These are phyloP conservation scores for Calonectria crousiana DNA, from an alignment of 2,329 filamentous ascomycete species.

Conservation along the genomic window DNA sequence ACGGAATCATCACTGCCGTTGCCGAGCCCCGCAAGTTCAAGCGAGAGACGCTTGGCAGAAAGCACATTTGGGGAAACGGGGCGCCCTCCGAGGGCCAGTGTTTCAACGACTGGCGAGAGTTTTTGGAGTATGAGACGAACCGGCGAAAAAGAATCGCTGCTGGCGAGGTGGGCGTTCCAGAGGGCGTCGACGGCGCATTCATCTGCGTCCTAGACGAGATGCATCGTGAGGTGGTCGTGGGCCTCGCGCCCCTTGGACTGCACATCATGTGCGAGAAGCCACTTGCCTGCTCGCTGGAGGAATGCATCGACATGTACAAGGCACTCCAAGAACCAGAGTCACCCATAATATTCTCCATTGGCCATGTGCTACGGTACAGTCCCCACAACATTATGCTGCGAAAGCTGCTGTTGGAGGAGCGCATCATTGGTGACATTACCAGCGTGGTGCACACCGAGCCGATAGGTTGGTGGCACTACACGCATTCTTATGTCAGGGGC, in stretches of 20 bases:
- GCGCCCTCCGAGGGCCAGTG: conserved; percentile 70
- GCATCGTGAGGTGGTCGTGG: conserved; percentile 84
- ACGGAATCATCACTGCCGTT: conserved; percentile 79
- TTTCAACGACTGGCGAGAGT: conserved; percentile 81
- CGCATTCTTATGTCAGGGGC: conserved; percentile 89
- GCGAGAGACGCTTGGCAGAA: conserved; percentile 75
- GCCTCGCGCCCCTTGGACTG: conserved; percentile 75
- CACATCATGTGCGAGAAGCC: conserved; percentile 98
- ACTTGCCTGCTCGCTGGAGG: conserved; percentile 80
- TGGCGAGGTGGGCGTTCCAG: conserved; percentile 59
- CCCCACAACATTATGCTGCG: conserved; percentile 91
- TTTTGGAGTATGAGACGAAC: conserved; percentile 76
- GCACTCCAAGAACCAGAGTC: conserved; percentile 58
- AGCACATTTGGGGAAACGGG: conserved; percentile 76
- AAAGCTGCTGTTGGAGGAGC: conserved; percentile 79
- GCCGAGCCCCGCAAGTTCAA: conserved; percentile 87
- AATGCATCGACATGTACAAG: conserved; percentile 81
- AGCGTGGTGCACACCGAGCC: conserved; percentile 94
- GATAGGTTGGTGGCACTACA: conserved; percentile 96
- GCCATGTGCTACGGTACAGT: conserved; percentile 93
- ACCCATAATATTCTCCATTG: conserved; percentile 81
- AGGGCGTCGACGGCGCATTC: conserved; percentile 72
- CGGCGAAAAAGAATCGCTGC: conserved; percentile 67
- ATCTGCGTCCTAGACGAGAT: conserved; percentile 86
- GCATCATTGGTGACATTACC: conserved; percentile 84